Evolutionary conservation across 768 basidiomycete species (phyloP), one percentile per base, ranked within the genome.

Genomic region (Boletus tylopilopsis): DNA sequence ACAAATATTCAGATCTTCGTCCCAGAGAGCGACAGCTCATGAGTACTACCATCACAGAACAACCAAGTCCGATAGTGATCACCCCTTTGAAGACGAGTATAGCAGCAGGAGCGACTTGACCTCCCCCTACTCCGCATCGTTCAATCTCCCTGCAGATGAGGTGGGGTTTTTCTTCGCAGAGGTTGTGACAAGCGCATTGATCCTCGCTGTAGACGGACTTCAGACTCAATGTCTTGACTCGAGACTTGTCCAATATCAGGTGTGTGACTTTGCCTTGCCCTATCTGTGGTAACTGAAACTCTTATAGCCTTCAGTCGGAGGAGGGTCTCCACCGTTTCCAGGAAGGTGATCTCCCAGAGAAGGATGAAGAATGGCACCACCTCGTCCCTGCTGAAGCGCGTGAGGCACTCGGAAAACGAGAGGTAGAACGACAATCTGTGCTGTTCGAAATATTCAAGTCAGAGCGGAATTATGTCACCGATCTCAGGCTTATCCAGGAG

Each of bases 371-470:
- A 42, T 97, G 94, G 95, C 76, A 87, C 59, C 72, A 77, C 25
- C 79, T 93, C 8, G 87, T 94, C 2, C 84, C 91, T 2, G 59
- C 71, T n/a, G 81, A 81, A 58, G 81, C 92, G 0, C 73, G 78
- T 15, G 82, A 85, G 24, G 79, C 82, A 1, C 69, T 98, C 3
- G 82, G 85, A 22, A 81, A 84, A 62, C 67, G 79, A 42, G 93
- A 96, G 64, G 84, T 94, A 19, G 81, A 87, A 50, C 78, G 94
- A 38, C 94, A 97, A 65, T 88, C 83, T 22, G 81, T 84, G 33
- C 76, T 99, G 6, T 94, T 94, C 57, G 94, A 98, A 64, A 70
- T 95, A 21, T 84, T 97, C 68, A 86, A 90, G 66, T 84, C 87
- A 0, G 96, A 99, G 70, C 77, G 84, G 54, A 86, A 92, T 51